A percentile compares a stretch with the other conserved stretches of the same genome.
Conservation (phyloP, 176 grass and related monocot species). For the Echinochloa phyllopogon region DNA sequence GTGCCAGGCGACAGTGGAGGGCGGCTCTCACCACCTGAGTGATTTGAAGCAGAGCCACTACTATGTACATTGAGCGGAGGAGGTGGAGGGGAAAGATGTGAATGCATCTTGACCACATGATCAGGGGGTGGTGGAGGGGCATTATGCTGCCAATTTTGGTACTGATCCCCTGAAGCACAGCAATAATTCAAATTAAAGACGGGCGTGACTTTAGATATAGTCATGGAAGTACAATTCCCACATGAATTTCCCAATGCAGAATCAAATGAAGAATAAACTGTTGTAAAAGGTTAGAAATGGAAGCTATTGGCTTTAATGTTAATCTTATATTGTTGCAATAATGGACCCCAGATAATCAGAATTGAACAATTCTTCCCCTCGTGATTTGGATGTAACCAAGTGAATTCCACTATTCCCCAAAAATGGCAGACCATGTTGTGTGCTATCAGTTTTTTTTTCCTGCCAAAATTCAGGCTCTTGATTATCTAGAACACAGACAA, state of each 20-base stretch:
- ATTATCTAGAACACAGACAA: neutral
- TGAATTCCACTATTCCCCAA: neutral
- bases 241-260: conserved; percentile 20
- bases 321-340: neutral
- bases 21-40: conserved; percentile 62
- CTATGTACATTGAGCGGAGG: conserved; percentile 62
- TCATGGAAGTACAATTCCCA: neutral
- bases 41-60: conserved; percentile 70
- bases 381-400: conserved; percentile 1
- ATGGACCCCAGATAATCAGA: neutral
- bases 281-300: neutral
- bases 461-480: neutral
- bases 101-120: conserved; percentile 67
- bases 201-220: neutral
- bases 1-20: conserved; percentile 53
- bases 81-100: conserved; percentile 47
- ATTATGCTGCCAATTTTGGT: conserved; percentile 90
- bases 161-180: conserved; percentile 67
- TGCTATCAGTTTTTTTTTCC: neutral
- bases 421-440: neutral
- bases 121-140: conserved; percentile 61
- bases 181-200: neutral
- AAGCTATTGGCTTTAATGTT: neutral
- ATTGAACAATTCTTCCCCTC: neutral
- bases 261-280: conserved; percentile 14